phyloP scores from a whole-genome alignment of 768 basidiomycete genomes.

The Russula vinacea region DNA sequence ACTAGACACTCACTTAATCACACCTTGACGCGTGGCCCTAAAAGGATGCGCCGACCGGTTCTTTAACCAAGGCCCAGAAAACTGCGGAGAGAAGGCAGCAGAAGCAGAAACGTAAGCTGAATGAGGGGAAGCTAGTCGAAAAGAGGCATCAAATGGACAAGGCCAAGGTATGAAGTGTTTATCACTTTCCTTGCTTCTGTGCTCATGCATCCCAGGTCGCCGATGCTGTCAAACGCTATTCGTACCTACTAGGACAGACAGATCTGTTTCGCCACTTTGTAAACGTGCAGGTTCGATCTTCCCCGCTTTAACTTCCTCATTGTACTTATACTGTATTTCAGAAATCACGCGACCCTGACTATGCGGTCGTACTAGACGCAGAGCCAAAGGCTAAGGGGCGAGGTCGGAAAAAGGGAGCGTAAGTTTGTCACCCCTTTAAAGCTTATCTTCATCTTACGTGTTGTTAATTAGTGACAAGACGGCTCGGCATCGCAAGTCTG shows the following conservation, averaged over 20 bases:
- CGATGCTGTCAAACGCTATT: constrained; percentile 94
- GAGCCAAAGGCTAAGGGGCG: constrained; percentile 83
- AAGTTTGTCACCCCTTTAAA: constrained; percentile 32
- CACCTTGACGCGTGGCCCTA: constrained; percentile 38
- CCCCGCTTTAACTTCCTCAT: background rate
- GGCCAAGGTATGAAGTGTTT: constrained; percentile 57
- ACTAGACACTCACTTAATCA: constrained; percentile 19
- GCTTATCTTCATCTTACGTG: constrained; percentile 3
- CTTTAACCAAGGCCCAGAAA: constrained; percentile 40
- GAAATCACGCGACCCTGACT: constrained; percentile 90
- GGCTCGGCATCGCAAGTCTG: constrained; percentile 87
- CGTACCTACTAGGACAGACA: constrained; percentile 96
- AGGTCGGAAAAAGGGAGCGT: constrained; percentile 80
- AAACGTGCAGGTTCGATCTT: constrained; percentile 75
- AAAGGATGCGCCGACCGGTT: constrained; percentile 42
- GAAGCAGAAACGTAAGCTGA: constrained; percentile 59
- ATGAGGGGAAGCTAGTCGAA: constrained; percentile 63
- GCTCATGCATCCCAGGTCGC: constrained; percentile 54
- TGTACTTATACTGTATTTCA: constrained; percentile 2
- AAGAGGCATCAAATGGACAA: constrained; percentile 86
- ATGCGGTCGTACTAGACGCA: constrained; percentile 82
- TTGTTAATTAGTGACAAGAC: constrained; percentile 55
- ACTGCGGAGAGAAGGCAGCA: constrained; percentile 43
- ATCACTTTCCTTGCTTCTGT: background rate
- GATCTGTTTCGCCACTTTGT: constrained; percentile 98